Conservation (phyloP, 768 basidiomycete genomes). For the Leccinum broughii region DNA sequence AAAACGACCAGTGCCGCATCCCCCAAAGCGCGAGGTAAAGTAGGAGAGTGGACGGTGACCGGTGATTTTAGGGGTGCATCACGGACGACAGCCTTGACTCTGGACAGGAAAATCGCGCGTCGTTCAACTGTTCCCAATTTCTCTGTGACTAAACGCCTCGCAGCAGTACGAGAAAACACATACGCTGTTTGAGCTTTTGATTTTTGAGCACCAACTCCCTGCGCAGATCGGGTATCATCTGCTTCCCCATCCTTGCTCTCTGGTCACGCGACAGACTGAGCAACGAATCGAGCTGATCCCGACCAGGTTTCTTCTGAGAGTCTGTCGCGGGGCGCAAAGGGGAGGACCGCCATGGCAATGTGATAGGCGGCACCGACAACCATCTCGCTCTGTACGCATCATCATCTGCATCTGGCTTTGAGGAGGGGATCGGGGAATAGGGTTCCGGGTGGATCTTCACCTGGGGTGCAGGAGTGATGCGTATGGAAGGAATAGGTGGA, state of each 20-base stretch:
- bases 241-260: constrained; percentile 45
- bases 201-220: constrained; percentile 74
- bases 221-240: constrained; percentile 58
- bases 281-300: constrained; percentile 61
- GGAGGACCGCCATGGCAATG: constrained; percentile 41
- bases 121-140: constrained; percentile 55
- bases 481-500: constrained; percentile 62
- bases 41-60: constrained; percentile 63
- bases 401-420: constrained; percentile 37
- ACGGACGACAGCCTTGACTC: constrained; percentile 59
- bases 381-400: constrained; percentile 59
- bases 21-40: constrained; percentile 63
- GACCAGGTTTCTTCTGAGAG: constrained; percentile 54
- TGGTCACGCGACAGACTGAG: constrained; percentile 62
- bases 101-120: constrained; percentile 73
- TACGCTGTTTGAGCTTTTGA: constrained; percentile 75
- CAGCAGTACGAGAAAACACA: constrained; percentile 25
- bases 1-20: neutral
- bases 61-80: constrained; percentile 73
- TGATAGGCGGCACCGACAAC: constrained; percentile 47
- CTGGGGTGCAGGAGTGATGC: constrained; percentile 63
- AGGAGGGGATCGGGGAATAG: constrained; percentile 58
- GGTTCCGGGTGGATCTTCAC: constrained; percentile 46
- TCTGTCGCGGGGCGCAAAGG: constrained; percentile 47
- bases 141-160: constrained; percentile 3